Evolutionary conservation across 1,139 yeast species (phyloP), one percentile per base, ranked within the genome.

Genomic region (Pichia sp.): DNA sequence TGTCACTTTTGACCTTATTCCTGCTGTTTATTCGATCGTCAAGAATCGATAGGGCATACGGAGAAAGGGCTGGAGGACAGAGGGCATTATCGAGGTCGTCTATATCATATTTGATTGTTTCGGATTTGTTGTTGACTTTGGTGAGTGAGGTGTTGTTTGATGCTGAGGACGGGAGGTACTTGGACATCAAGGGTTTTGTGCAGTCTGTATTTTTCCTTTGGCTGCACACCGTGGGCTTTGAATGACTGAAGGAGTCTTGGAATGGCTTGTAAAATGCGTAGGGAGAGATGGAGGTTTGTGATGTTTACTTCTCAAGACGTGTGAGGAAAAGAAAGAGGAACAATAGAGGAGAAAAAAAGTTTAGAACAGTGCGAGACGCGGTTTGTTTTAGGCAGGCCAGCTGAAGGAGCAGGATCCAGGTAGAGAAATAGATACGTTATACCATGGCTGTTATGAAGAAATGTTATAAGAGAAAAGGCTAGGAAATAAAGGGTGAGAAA

Each of bases 11-110:
- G 12, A 37, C 19, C n/a, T 45, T 45, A 10, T 19, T 41, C 40
- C 28, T 41, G 28, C 21, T 25, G 30, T 25, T 36, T 23, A 43
- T 18, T 68, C 48, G 48, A 34, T 46, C 71, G 21, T 70, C 69
- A 36, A 76, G 59, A 4, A 75, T 56, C 18, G 74, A 74, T 54
- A 73, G 63, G 0, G 77, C 78, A 57, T 82, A 83, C 12, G 84
- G 77, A 62, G 87, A 82, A 57, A 84, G 71, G 13, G 82, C 81
- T 2, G 89, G 89, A 0, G 88, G 87, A 53, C 78, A 72, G 55
- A 78, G 22, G 6, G n/a, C 47, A 36, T 80, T 87, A 40, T 80
- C 84, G 2, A 59, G 51, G 37, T 63, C 63, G 39, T 56, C 60
- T 8, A 44, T 36, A 18, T 49, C 43, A n/a, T 45, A 23, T 30